Evolutionary conservation across 768 basidiomycete species (phyloP).

Genomic region (Sarcodon sp.): DNA sequence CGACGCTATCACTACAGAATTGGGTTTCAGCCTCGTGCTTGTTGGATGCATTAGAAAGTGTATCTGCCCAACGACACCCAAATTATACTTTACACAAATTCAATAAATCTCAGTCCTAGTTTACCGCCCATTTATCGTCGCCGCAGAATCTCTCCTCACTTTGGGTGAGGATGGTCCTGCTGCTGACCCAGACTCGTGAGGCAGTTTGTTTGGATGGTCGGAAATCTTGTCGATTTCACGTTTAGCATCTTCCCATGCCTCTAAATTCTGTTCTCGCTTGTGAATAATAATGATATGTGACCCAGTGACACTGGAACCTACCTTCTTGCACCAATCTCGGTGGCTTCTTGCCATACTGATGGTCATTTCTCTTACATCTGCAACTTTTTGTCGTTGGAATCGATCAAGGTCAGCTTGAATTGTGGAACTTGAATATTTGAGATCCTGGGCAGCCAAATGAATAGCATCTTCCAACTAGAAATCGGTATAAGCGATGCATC

Average conservation of each 20-base stretch:
- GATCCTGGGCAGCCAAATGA: conserved; percentile 83
- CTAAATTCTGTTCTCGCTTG: conserved; percentile 58
- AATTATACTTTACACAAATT: background rate
- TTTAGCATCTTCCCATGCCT: conserved; percentile 95
- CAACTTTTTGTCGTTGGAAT: conserved; percentile 98
- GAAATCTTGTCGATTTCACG: conserved; percentile 85
- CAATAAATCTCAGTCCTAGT: background rate
- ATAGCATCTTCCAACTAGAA: conserved; percentile 87
- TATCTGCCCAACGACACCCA: too few relatives aligned
- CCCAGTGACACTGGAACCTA: conserved; percentile 16
- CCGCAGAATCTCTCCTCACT: conserved; percentile 51
- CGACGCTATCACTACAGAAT: too few relatives aligned
- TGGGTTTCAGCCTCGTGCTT: too few relatives aligned
- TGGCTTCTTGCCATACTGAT: conserved; percentile 85
- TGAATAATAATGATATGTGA: conserved; percentile 7
- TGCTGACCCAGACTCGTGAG: conserved; percentile 17
- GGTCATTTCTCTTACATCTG: conserved; percentile 88
- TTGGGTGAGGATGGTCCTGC: conserved; percentile 22
- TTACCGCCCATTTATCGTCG: conserved; percentile 56
- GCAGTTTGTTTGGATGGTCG: conserved; percentile 70
- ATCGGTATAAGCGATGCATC: conserved; percentile 3
- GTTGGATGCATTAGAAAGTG: too few relatives aligned
- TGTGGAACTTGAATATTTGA: conserved; percentile 92
- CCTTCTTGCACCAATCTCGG: conserved; percentile 96
- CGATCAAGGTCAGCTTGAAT: conserved; percentile 97